A percentile compares a stretch with the other conserved stretches of the same genome.
phyloP scores from a whole-genome alignment of 1,284 basidiomycete genomes.

The Ceraceosorus guamensis region DNA sequence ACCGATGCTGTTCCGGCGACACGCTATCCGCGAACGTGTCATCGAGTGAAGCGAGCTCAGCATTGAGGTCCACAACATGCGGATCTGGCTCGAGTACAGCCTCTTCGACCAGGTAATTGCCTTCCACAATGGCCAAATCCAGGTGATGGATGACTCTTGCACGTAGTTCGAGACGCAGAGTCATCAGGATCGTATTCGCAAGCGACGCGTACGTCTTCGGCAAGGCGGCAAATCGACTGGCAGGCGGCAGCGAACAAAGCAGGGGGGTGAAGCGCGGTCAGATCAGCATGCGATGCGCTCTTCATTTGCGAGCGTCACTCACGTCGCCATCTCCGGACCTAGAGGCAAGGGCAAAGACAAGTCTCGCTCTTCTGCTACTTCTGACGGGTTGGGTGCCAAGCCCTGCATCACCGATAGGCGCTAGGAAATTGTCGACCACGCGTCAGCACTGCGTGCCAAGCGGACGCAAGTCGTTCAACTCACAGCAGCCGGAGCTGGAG shows the following conservation, averaged over 20 bases:
- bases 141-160: conserved; percentile 78
- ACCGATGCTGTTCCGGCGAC: conserved; percentile 13
- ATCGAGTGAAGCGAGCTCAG: conserved; percentile 69
- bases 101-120: conserved; percentile 54
- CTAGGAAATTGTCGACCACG: not conserved
- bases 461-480: not conserved
- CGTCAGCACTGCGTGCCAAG: not conserved
- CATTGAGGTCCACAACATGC: conserved; percentile 78
- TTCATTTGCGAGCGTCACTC: not conserved
- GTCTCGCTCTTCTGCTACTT: conserved; percentile 8
- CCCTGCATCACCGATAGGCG: not conserved
- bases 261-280: not conserved
- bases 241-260: not conserved
- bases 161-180: conserved; percentile 79
- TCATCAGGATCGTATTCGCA: conserved; percentile 76
- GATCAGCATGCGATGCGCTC: too few relatives aligned
- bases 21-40: conserved; percentile 52
- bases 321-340: conserved; percentile 13
- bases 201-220: conserved; percentile 83
- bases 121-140: conserved; percentile 62
- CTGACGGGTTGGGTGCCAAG: not conserved
- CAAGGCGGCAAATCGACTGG: conserved; percentile 59
- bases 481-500: conserved; percentile 5
- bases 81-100: conserved; percentile 85
- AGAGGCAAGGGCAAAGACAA: conserved; percentile 26